Evolutionary conservation across 192 early-diverging fungal species (phyloP).

Genomic region (Spizellomyces punctatus): DNA sequence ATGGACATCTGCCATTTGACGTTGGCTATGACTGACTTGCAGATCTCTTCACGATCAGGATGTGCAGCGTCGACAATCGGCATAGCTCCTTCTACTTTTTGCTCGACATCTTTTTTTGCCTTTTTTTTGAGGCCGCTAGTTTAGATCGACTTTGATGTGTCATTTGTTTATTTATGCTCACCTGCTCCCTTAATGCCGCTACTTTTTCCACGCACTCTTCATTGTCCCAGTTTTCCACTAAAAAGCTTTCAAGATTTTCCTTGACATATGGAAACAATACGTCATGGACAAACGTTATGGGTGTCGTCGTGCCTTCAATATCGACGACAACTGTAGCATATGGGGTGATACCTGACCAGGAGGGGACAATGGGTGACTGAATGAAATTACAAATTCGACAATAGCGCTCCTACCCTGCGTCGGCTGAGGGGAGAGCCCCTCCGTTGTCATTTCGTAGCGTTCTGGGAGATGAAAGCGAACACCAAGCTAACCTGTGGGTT

Average conservation of each 20-base stretch:
- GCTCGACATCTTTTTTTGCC: constrained; percentile 25
- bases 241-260: constrained; percentile 62
- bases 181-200: constrained; percentile 48
- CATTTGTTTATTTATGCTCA: not conserved
- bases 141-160: not conserved
- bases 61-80: constrained; percentile 10
- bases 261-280: constrained; percentile 88
- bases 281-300: constrained; percentile 95
- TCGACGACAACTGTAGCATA: constrained; percentile 75
- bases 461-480: no score
- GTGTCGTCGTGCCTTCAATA: constrained; percentile 95
- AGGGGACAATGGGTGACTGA: no score
- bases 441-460: no score
- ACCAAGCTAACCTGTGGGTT: no score
- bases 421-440: no score
- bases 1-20: constrained; percentile 81
- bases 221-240: constrained; percentile 60
- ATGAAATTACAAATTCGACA: no score
- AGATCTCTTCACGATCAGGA: constrained; percentile 44
- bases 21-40: constrained; percentile 60
- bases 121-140: not conserved
- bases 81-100: constrained; percentile 16
- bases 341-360: constrained; percentile 10
- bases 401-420: no score
- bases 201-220: constrained; percentile 47